Evolutionary conservation across 192 early-diverging fungal genomes (phyloP), one percentile per base, ranked within the genome.

Genomic region (Coemansia sp.): DNA sequence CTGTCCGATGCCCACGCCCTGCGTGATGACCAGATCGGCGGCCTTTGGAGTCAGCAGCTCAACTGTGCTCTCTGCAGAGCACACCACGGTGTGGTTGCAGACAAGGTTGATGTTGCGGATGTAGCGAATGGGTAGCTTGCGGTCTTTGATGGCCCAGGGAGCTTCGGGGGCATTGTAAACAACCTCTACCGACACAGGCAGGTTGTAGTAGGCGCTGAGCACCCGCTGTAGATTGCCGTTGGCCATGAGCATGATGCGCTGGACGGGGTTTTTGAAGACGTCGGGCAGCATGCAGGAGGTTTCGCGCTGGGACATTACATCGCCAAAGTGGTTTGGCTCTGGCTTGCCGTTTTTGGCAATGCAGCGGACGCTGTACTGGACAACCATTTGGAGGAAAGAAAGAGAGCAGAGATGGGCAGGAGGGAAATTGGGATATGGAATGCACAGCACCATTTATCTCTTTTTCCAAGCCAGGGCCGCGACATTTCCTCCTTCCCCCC

Each of bases 1-100:
- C 71, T 80, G 78, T 50, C 78, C 78, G 26, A 80, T 80, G 20
- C 78, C 78, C 0, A 80, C 78, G 45, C 71, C 71, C 56, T 80
- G 40, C 38, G 36, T 41, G 20, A 80, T 49, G 6, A 80, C 63
- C 56, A 80, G 64, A 58, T 71, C 61, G 31, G 63, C 65, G 12
- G 67, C 66, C 58, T 71, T 70, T 11, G 5, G 26, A 14, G 67
- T 74, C 21, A 67, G 65, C 49, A 80, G 56, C 17, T 69, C 71
- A 32, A 75, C 68, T 2, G 56, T 67, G 51, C 71, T 75, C 51
- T 66, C 53, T 9, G 78, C 78, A 1, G 61, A 44, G 56, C 78
- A 80, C 16, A 75, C 64, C 1, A 78, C 55, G 3, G 51, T 67
- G 40, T 55, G 40, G 53, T 78, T 78, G 60, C 75, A 78, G 6